Evolutionary conservation across 2,329 filamentous ascomycete genomes (phyloP).

Genomic region (Aureobasidium pullulans): DNA sequence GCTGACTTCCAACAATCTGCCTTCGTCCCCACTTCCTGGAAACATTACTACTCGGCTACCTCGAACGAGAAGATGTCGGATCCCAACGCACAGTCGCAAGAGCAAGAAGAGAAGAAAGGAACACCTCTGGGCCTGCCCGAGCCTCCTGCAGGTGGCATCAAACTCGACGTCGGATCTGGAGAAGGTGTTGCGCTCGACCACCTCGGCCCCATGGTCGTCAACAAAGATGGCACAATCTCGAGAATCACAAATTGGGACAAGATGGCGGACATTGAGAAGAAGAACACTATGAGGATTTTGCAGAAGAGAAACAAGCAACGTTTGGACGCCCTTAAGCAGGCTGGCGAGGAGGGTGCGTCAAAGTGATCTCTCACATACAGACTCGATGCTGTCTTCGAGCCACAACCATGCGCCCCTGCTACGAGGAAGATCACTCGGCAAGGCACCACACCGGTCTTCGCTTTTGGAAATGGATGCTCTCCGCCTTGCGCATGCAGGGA

Average conservation of each 20-base stretch:
- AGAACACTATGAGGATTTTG: slow-evolving; percentile 60
- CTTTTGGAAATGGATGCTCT: too few species aligned
- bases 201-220: slow-evolving; percentile 67
- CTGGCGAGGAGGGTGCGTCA: background rate
- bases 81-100: background rate
- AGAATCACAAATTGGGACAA: slow-evolving; percentile 66
- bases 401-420: too few species aligned
- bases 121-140: slow-evolving; percentile 19
- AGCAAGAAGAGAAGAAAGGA: background rate
- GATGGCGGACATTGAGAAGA: slow-evolving; percentile 61
- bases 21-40: background rate
- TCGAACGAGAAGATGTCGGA: slow-evolving; percentile 1
- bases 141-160: slow-evolving; percentile 19
- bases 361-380: background rate
- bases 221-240: slow-evolving; percentile 62
- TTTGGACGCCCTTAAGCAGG: slow-evolving; percentile 45
- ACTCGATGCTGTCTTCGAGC: too few species aligned
- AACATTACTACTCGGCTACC: background rate
- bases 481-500: too few species aligned
- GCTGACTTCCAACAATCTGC: background rate
- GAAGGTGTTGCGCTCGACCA: slow-evolving; percentile 53
- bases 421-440: too few species aligned
- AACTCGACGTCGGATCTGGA: slow-evolving; percentile 31
- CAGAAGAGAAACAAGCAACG: slow-evolving; percentile 61
- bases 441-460: too few species aligned